Conservation (phyloP, 2,329 filamentous ascomycete species). For the Ceratocystiopsis sp. region DNA sequence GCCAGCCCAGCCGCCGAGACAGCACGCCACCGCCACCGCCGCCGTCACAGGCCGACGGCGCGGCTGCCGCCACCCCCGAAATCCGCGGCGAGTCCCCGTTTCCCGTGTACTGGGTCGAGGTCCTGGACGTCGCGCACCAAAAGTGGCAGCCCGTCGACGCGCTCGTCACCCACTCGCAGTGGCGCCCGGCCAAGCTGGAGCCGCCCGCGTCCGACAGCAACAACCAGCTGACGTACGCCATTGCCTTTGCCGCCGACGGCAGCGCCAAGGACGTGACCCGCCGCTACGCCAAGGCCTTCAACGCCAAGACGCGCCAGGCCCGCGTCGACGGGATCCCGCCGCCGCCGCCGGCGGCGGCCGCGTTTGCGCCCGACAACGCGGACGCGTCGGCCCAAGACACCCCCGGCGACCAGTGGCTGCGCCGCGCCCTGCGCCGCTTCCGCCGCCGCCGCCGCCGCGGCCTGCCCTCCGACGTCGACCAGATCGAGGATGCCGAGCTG, state of each 20-base stretch:
- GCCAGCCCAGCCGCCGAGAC: conserved; percentile 14
- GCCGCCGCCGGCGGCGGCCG: conserved; percentile 4
- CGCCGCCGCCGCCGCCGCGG: conserved; percentile 14
- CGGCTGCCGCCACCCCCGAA: conserved; percentile 19
- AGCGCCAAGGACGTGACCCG: conserved; percentile 70
- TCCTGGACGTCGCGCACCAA: conserved; percentile 68
- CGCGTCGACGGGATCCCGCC: conserved; percentile 45
- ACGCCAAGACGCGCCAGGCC: conserved; percentile 64
- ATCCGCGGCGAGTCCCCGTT: conserved; percentile 57
- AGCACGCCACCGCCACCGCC: conserved; percentile 18
- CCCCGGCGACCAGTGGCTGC: conserved; percentile 30
- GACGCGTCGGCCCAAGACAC: not conserved
- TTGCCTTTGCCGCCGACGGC: conserved; percentile 71
- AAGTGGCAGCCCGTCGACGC: conserved; percentile 87
- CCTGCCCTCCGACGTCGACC: conserved; percentile 46
- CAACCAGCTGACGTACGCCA: conserved; percentile 66
- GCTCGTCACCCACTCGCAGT: conserved; percentile 62
- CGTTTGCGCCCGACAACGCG: not conserved
- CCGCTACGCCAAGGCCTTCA: conserved; percentile 75
- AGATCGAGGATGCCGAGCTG: conserved; percentile 69
- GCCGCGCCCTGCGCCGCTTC: conserved; percentile 31
- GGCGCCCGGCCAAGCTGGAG: conserved; percentile 60
- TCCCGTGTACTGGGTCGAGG: conserved; percentile 90
- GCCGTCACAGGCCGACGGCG: too few species aligned
- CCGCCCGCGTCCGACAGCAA: conserved; percentile 62